These are phyloP conservation scores for Trametopsis cervina DNA, from an alignment of 768 basidiomycete species.

Conservation along the genomic window DNA sequence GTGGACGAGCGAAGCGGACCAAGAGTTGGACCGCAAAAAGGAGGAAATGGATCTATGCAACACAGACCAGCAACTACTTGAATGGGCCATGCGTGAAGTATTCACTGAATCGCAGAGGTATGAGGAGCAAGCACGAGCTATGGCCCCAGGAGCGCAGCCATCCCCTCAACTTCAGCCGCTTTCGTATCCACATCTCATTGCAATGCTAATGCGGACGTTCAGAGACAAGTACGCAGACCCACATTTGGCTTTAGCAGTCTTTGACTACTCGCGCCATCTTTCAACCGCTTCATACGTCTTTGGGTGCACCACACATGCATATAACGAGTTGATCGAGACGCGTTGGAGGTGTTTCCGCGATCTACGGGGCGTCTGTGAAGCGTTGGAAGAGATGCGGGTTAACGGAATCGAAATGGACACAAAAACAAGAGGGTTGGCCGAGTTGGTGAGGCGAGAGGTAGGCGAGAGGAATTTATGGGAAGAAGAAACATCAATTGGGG, in stretches of 20 bases:
- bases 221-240: conserved; percentile 76
- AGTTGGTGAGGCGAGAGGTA: conserved; percentile 56
- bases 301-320: conserved; percentile 83
- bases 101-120: conserved; percentile 53
- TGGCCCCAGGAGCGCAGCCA: conserved; percentile 23
- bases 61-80: conserved; percentile 62
- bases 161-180: conserved; percentile 60
- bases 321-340: conserved; percentile 85
- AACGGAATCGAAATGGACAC: conserved; percentile 68
- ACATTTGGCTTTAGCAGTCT: conserved; percentile 74
- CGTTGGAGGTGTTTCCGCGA: conserved; percentile 83
- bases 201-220: conserved; percentile 70
- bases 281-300: conserved; percentile 80
- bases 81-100: conserved; percentile 65
- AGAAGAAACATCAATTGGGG: conserved; percentile 39
- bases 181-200: conserved; percentile 70
- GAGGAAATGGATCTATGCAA: conserved; percentile 67
- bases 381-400: conserved; percentile 74
- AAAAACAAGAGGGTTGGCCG: conserved; percentile 54
- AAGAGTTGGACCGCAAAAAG: conserved; percentile 59
- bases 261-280: conserved; percentile 68
- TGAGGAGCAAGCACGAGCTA: conserved; percentile 37
- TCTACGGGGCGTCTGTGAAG: conserved; percentile 62
- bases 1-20: conserved; percentile 45
- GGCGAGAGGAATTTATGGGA: conserved; percentile 46